Base-by-base conservation (phyloP, 148 eudicot species). In the Dianthus caryophyllus region DNA sequence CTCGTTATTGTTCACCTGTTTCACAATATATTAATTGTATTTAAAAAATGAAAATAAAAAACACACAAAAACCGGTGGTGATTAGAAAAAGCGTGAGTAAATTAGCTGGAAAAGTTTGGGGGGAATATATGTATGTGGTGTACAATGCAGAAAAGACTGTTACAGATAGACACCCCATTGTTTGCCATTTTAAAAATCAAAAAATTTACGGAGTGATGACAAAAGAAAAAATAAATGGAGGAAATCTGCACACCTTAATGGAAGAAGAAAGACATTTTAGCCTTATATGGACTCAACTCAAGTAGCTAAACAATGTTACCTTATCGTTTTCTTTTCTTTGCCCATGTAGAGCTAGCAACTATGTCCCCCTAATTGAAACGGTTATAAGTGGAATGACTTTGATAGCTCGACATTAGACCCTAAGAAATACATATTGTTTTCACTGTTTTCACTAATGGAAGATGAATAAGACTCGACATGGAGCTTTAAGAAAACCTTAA, bases 151-250 rank as follows among this genome's bases (percentile, higher is more conserved):
- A 66, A 74, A 78, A 7, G 83, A 68, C 29, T 75, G 81, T 74
- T 83, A 87, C 80, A 82, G 69, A n/a, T n/a, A n/a, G n/a, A 59
- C 79, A 82, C 75, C 60, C 76, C 95, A 88, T 88, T 73, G 68
- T 69, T 27, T 8, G 46, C 41, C 15, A 29, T 27, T 16, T 13
- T 20, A 50, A 18, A 22, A 24, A 49, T 29, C 39, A 41, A 47
- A 47, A 2, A 21, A 26, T 36, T 24, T 46, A n/a, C n/a, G n/a
- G n/a, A 7, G 3, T 33, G 27, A n/a, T n/a, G n/a, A n/a, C n/a
- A n/a, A n/a, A n/a, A n/a, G n/a, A 49, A n/a, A n/a, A n/a, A n/a
- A n/a, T n/a, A n/a, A n/a, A n/a, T n/a, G n/a, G n/a, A n/a, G n/a
- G 29, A 53, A 11, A 22, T 11, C 4, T 27, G 21, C 65, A 59